phyloP scores from a whole-genome alignment of 2,329 filamentous ascomycete species.

The Allantophomopsis cytisporea region DNA sequence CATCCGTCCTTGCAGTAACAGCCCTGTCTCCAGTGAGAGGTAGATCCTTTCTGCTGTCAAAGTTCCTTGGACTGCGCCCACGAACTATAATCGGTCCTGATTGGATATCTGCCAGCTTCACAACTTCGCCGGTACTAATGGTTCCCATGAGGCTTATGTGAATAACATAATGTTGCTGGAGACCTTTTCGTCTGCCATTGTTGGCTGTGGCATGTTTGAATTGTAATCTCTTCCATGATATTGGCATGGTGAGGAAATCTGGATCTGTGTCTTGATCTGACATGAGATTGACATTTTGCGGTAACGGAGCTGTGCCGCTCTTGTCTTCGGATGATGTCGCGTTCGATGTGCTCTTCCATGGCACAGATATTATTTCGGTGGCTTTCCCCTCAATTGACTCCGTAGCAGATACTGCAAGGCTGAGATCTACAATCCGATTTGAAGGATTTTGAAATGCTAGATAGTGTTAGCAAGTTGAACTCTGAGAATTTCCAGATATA shows the following conservation, averaged over 20 bases:
- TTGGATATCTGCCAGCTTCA: constrained; percentile 70
- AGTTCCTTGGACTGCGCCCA: constrained; percentile 84
- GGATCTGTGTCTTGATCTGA: constrained; percentile 61
- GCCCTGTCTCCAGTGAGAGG: constrained; percentile 34
- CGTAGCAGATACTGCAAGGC: constrained; percentile 69
- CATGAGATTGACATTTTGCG: constrained; percentile 38
- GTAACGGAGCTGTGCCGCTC: constrained; percentile 36
- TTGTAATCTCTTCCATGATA: constrained; percentile 88
- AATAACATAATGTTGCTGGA: constrained; percentile 91
- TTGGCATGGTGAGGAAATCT: constrained; percentile 64
- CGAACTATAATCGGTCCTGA: constrained; percentile 93
- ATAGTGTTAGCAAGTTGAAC: not conserved
- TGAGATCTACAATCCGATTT: constrained; percentile 63
- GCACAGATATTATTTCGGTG: constrained; percentile 92
- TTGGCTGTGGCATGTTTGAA: constrained; percentile 96
- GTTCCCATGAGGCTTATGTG: constrained; percentile 74
- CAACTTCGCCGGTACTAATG: constrained; percentile 47
- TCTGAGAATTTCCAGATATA: too few species aligned
- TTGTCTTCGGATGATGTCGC: constrained; percentile 14
- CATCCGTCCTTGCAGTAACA: constrained; percentile 9
- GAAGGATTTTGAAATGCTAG: not conserved
- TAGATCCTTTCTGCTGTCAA: constrained; percentile 80
- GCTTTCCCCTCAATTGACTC: constrained; percentile 87
- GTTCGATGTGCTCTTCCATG: constrained; percentile 58
- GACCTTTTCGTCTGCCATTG: constrained; percentile 82